Evolutionary conservation across 208 protist species (phyloP).

Genomic region (Leishmania mexicana): DNA sequence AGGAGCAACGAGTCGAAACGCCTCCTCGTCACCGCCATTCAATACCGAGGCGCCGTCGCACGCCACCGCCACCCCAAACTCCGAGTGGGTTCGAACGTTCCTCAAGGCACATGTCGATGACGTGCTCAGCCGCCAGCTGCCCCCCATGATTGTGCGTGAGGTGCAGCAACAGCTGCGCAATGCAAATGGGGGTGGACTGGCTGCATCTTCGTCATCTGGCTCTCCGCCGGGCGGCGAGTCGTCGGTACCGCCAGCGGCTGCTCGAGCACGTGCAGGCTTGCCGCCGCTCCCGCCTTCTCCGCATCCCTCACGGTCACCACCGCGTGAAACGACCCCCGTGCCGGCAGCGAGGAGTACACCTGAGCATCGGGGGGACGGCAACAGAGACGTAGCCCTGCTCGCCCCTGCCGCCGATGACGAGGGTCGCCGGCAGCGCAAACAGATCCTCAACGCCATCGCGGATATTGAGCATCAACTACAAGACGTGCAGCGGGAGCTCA

Average conservation of each 20-base stretch:
- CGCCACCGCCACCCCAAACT: not conserved
- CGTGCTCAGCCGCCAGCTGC: slow-evolving; percentile 13
- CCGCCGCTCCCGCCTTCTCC: slow-evolving; percentile 15
- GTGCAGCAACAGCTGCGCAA: slow-evolving; percentile 35
- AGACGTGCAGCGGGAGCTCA: slow-evolving; percentile 45
- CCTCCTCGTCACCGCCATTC: slow-evolving; percentile 1
- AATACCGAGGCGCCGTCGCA: not conserved
- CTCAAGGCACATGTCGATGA: slow-evolving; percentile 36
- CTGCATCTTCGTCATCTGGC: not conserved
- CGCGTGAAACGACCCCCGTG: not conserved
- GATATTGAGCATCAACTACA: slow-evolving; percentile 64
- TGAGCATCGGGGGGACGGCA: not conserved
- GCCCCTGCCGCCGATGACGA: slow-evolving; percentile 17
- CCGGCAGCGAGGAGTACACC: not conserved
- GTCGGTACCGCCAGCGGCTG: not conserved
- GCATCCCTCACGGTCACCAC: not conserved
- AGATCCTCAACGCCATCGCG: slow-evolving; percentile 44
- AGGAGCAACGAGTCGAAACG: not conserved
- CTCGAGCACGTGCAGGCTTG: not conserved
- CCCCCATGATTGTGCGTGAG: slow-evolving; percentile 30
- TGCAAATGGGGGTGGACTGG: not conserved
- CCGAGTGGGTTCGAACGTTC: slow-evolving; percentile 40
- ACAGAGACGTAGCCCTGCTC: not conserved
- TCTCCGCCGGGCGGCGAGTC: slow-evolving; percentile 3
- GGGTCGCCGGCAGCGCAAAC: slow-evolving; percentile 35